phyloP scores from a whole-genome alignment of 129 eudicot genomes.

The Glebionis coronaria region DNA sequence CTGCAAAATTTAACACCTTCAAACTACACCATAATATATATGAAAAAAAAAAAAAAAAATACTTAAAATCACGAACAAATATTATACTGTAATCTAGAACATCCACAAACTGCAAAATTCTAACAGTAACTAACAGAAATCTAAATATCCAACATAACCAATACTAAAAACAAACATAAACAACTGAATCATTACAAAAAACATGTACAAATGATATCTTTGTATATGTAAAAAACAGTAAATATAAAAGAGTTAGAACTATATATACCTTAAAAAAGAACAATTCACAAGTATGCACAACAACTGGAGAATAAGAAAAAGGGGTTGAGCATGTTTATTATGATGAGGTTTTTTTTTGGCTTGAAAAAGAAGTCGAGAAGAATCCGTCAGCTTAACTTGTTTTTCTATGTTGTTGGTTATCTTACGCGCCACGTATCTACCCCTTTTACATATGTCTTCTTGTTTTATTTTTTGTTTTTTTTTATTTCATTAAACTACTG shows the following conservation, averaged over 20 bases:
- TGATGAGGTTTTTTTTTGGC: not conserved
- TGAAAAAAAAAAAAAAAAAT: not conserved
- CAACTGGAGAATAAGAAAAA: constrained; percentile 13
- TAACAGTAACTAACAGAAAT: constrained; percentile 4
- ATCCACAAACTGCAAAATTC: constrained; percentile 23
- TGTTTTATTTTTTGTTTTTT: not conserved
- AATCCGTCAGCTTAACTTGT: constrained; percentile 22
- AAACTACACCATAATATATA: no score
- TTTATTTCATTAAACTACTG: constrained; percentile 3
- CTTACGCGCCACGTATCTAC: constrained; percentile 36
- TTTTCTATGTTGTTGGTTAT: constrained; percentile 30
- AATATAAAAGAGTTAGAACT: not conserved
- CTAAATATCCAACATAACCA: not conserved
- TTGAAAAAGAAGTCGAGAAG: constrained; percentile 38
- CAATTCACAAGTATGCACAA: constrained; percentile 6
- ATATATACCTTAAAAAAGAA: constrained; percentile 28
- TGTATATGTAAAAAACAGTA: not conserved
- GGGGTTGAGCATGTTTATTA: not conserved
- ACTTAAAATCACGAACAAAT: not conserved
- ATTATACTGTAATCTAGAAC: not conserved
- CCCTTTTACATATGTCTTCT: not conserved
- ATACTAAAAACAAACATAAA: not conserved
- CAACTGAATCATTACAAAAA: not conserved
- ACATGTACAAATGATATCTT: not conserved
- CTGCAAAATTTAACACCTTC: no score